Conservation (phyloP, 2,329 filamentous ascomycete species). For the Neonectria neomacrospora region DNA sequence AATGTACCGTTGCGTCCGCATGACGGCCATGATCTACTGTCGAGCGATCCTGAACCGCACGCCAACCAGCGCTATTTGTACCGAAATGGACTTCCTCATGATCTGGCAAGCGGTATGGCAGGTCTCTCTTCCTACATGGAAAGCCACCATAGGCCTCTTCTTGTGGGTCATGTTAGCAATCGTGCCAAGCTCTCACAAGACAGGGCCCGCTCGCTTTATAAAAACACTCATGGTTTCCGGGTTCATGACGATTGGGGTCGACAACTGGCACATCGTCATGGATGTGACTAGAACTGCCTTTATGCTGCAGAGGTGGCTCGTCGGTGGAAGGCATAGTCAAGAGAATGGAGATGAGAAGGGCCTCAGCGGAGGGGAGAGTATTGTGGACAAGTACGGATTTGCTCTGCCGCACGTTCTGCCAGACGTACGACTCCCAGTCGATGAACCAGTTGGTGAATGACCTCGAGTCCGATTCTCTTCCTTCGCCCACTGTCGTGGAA, state of each 20-base stretch:
- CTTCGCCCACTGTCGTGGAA: not conserved
- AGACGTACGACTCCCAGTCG: constrained; percentile 32
- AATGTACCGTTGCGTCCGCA: constrained; percentile 60
- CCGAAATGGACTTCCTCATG: constrained; percentile 51
- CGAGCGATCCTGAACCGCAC: constrained; percentile 56
- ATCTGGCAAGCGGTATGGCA: constrained; percentile 62
- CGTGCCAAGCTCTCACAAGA: constrained; percentile 52
- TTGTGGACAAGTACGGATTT: constrained; percentile 43
- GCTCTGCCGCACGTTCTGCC: constrained; percentile 37
- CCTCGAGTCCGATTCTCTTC: not conserved
- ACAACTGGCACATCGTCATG: constrained; percentile 60
- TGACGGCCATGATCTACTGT: constrained; percentile 60
- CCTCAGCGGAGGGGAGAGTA: constrained; percentile 40
- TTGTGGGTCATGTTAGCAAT: constrained; percentile 60
- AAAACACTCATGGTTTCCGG: constrained; percentile 58
- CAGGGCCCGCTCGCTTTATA: constrained; percentile 56
- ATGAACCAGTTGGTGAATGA: constrained; percentile 20
- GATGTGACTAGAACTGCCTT: constrained; percentile 52
- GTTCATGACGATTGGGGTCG: constrained; percentile 58
- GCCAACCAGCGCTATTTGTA: constrained; percentile 56
- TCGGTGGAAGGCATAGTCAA: constrained; percentile 33
- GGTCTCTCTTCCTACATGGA: constrained; percentile 59
- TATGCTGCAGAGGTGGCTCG: constrained; percentile 57
- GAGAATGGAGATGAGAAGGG: constrained; percentile 26
- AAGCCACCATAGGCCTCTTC: constrained; percentile 59